A percentile compares a stretch with the other conserved stretches of the same genome.
Conservation (phyloP, 106 monocot genomes). For the Dioscorea alata region DNA sequence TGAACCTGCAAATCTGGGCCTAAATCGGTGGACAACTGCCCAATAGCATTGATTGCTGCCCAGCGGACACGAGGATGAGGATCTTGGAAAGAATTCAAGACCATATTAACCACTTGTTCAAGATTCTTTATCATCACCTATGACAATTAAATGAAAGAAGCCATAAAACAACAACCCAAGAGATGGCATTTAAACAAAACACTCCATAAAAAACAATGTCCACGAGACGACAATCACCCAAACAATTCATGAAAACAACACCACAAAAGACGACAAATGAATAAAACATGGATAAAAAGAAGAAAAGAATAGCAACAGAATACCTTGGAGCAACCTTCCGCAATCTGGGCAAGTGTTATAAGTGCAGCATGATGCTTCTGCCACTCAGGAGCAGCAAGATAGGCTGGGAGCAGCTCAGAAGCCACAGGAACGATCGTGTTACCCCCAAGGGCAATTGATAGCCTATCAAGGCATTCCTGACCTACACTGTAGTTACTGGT, state of each 20-base stretch:
- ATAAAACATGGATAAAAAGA: no score
- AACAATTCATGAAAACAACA: background rate
- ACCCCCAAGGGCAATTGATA: conserved; percentile 85
- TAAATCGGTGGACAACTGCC: conserved; percentile 90
- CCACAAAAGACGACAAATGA: no score
- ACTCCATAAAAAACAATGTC: no score
- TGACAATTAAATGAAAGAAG: conserved; percentile 2
- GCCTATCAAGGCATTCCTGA: conserved; percentile 83
- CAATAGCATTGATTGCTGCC: conserved; percentile 96
- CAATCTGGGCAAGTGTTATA: conserved; percentile 95
- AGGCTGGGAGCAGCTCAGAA: conserved; percentile 63
- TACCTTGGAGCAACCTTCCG: conserved; percentile 96
- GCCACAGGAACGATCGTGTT: conserved; percentile 89
- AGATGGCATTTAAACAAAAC: no score
- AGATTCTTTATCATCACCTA: conserved; percentile 95
- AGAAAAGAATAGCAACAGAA: no score
- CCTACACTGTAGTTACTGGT: conserved; percentile 77
- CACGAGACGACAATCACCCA: no score
- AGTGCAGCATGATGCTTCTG: conserved; percentile 93
- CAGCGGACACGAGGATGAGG: conserved; percentile 87
- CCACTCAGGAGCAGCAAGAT: conserved; percentile 86
- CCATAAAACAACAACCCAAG: background rate
- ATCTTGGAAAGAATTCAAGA: conserved; percentile 79
- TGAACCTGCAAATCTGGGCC: conserved; percentile 85
- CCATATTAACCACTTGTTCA: conserved; percentile 89